Evolutionary conservation across 1,139 yeast species (phyloP), one percentile per base, ranked within the genome.

Genomic region (Diutina siamensis): DNA sequence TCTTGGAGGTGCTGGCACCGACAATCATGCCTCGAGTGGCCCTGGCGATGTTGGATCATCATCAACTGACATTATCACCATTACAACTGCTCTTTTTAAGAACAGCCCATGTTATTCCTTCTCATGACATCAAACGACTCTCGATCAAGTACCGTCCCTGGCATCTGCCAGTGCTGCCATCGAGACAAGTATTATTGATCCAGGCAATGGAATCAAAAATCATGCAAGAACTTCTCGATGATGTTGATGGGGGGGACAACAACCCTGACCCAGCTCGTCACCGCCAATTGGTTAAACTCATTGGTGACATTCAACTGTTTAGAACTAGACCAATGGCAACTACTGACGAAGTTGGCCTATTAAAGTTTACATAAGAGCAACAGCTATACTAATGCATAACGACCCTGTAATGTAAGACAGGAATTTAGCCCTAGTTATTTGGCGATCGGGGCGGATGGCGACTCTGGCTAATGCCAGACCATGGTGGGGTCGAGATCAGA

Each of bases 1-100:
- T 70, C 9, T 70, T 72, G 73, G 74, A 70, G 50, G 58, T 71
- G 2, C 57, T 68, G 2, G 32, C 32, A 25, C 32, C 42, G 19
- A 20, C 19, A 17, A 25, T 13, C 21, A 22, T 38, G 32, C 20
- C 32, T 3, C 42, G 13, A 3, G 32, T 38, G n/a, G 42, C 42
- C n/a, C n/a, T 3, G 2, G 33, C 31, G 42, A 25, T 38, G 13
- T 13, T 19, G 18, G 15, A 31, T 31, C 28, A 25, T 10, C 28
- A 25, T 25, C 5, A 10, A 7, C 28, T 7, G 5, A 5, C 5
- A 25, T 20, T 35, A 10, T 18, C 20, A 2, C 40, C 27, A 5
- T 22, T 22, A 2, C 31, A 22, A 25, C 18, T 8, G n/a, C 32
- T 38, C 17, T 38, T 38, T 13, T 17, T 38, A 13, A 12, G 21